phyloP scores from a whole-genome alignment of 2,329 filamentous ascomycete genomes.

The Truncatella angustata region DNA sequence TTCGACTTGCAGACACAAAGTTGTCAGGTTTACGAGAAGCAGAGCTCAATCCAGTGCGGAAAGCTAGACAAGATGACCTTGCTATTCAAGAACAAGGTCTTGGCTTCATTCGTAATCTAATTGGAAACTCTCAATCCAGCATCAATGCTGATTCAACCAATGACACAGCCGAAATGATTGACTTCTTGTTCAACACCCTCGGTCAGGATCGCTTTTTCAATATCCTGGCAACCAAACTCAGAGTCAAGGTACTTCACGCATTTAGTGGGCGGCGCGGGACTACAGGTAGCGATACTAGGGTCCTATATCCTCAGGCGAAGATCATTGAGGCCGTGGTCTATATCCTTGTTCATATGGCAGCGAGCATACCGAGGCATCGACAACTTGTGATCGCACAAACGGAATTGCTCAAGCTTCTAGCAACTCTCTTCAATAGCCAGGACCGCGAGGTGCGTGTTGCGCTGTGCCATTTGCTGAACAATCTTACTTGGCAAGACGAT shows the following conservation, averaged over 20 bases:
- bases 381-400: conserved; percentile 76
- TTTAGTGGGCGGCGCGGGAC: conserved; percentile 40
- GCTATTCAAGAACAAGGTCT: conserved; percentile 89
- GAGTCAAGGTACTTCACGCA: conserved; percentile 55
- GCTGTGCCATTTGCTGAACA: conserved; percentile 81
- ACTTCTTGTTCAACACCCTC: conserved; percentile 74
- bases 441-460: conserved; percentile 73
- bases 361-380: conserved; percentile 74
- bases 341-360: conserved; percentile 85
- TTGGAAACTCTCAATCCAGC: conserved; percentile 58
- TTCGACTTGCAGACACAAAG: conserved; percentile 50
- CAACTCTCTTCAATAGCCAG: conserved; percentile 70
- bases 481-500: conserved; percentile 82
- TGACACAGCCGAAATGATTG: conserved; percentile 72
- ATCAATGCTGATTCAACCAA: conserved; percentile 46
- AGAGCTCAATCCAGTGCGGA: conserved; percentile 66
- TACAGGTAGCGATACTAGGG: conserved; percentile 38
- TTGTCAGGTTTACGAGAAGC: conserved; percentile 57
- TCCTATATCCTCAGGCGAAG: conserved; percentile 60
- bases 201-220: conserved; percentile 78
- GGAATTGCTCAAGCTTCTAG: conserved; percentile 69
- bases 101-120: conserved; percentile 85
- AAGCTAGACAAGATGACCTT: conserved; percentile 73
- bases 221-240: conserved; percentile 76
- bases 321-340: conserved; percentile 77